These are phyloP conservation scores for Podospora appendiculata DNA, from an alignment of 495 filamentous ascomycete species.

Conservation along the genomic window DNA sequence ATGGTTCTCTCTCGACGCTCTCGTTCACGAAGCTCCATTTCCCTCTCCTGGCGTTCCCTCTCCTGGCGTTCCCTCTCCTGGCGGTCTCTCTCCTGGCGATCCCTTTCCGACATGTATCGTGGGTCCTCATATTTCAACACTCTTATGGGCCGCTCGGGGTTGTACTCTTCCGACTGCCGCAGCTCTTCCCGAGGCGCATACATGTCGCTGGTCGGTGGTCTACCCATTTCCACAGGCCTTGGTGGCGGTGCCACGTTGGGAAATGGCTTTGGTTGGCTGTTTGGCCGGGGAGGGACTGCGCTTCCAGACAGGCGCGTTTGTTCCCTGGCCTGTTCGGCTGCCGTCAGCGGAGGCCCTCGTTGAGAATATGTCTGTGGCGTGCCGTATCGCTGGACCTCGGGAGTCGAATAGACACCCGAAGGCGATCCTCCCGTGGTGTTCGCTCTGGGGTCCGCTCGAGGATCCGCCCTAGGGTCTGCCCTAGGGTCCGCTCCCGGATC, in stretches of 20 bases:
- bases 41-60: conserved; percentile 16
- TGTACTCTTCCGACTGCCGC: conserved; percentile 30
- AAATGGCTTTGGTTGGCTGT: conserved; percentile 44
- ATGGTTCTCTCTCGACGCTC: conserved; percentile 33
- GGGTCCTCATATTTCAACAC: conserved; percentile 30
- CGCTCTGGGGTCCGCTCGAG: background rate
- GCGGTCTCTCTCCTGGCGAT: conserved; percentile 29
- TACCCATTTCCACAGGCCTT: conserved; percentile 27
- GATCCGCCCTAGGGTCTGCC: conserved; percentile 24
- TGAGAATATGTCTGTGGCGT: conserved; percentile 43
- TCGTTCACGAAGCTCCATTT: conserved; percentile 24
- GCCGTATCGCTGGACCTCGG: conserved; percentile 46
- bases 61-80: conserved; percentile 27
- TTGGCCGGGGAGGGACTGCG: conserved; percentile 39
- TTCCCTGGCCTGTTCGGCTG: conserved; percentile 34
- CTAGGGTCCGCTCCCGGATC: conserved; percentile 31
- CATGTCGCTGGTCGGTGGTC: conserved; percentile 30
- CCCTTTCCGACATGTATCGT: conserved; percentile 25
- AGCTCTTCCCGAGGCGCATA: conserved; percentile 37
- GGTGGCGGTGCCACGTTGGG: conserved; percentile 29
- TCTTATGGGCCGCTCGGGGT: conserved; percentile 36
- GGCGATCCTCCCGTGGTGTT: conserved; percentile 35
- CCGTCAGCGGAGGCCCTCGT: conserved; percentile 29
- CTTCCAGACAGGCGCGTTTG: conserved; percentile 28
- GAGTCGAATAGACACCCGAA: conserved; percentile 38